Evolutionary conservation across 1,139 yeast genomes (phyloP).

Genomic region (Trichomonascaceae sp.): DNA sequence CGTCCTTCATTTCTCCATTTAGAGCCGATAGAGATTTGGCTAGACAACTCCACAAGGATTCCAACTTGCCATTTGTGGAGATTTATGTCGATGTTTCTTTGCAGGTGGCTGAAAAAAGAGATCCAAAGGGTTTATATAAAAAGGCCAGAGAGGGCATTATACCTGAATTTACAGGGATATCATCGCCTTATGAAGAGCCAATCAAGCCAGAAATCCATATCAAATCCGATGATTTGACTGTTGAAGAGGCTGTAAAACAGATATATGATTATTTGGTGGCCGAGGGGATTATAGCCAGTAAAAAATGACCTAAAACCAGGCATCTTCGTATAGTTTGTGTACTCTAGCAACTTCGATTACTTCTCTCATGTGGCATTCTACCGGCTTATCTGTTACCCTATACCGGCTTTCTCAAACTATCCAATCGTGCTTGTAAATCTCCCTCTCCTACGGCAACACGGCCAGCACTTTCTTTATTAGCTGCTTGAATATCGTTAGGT

Average conservation of each 20-base stretch:
- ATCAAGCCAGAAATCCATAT: slow-evolving; percentile 75
- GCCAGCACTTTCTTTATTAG: slow-evolving; percentile 21
- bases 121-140: slow-evolving; percentile 93
- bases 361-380: too few relatives aligned
- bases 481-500: slow-evolving; percentile 47
- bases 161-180: slow-evolving; percentile 90
- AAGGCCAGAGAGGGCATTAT: slow-evolving; percentile 94
- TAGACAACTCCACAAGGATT: slow-evolving; percentile 71
- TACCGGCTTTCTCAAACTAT: slow-evolving; percentile 61
- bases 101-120: slow-evolving; percentile 91
- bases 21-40: slow-evolving; percentile 78
- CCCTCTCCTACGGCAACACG: slow-evolving; percentile 36
- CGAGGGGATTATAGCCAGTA: slow-evolving; percentile 27
- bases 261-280: slow-evolving; percentile 63
- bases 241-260: slow-evolving; percentile 74
- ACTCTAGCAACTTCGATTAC: too few relatives aligned
- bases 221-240: slow-evolving; percentile 60
- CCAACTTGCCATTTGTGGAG: slow-evolving; percentile 77
- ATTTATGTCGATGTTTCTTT: slow-evolving; percentile 89
- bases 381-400: too few relatives aligned
- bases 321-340: too few relatives aligned
- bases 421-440: slow-evolving; percentile 82
- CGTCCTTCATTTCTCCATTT: slow-evolving; percentile 92
- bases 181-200: slow-evolving; percentile 96
- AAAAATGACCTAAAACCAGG: background rate